Evolutionary conservation across 495 filamentous ascomycete species (phyloP).

Genomic region (Hypoxylon intermedium): DNA sequence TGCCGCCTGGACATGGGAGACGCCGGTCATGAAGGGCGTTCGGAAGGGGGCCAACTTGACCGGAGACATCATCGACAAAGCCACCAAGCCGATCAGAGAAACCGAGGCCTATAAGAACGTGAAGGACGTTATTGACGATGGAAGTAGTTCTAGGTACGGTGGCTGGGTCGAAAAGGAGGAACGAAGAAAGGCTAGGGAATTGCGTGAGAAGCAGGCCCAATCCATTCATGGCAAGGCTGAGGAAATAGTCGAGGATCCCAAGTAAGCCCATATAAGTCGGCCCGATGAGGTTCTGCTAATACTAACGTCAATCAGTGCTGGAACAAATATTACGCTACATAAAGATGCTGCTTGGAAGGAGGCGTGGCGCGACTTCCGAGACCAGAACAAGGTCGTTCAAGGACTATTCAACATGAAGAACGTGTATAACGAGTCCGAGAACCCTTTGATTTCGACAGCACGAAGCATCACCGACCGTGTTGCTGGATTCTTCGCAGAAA

Average conservation of each 20-base stretch:
- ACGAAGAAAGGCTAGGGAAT: slow-evolving; percentile 74
- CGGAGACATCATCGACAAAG: slow-evolving; percentile 86
- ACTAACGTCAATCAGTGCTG: slow-evolving; percentile 67
- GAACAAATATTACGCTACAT: slow-evolving; percentile 91
- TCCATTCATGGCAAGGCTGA: slow-evolving; percentile 53
- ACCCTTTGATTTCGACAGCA: slow-evolving; percentile 90
- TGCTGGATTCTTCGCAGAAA: slow-evolving; percentile 96
- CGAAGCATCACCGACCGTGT: slow-evolving; percentile 92
- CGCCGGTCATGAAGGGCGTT: slow-evolving; percentile 89
- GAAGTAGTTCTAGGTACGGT: slow-evolving; percentile 92
- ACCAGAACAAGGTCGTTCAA: slow-evolving; percentile 87
- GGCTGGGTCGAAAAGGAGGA: slow-evolving; percentile 97
- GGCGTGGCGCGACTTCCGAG: slow-evolving; percentile 90
- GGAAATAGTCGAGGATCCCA: slow-evolving; percentile 76
- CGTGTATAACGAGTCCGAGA: slow-evolving; percentile 93
- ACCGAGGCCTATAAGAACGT: slow-evolving; percentile 94
- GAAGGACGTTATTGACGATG: slow-evolving; percentile 96
- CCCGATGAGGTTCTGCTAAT: neutral
- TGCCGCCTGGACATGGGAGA: slow-evolving; percentile 97
- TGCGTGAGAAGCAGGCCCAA: slow-evolving; percentile 64
- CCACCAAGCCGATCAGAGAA: slow-evolving; percentile 89
- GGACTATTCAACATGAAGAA: slow-evolving; percentile 81
- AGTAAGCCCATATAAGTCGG: slow-evolving; percentile 66
- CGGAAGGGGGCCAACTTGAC: slow-evolving; percentile 83
- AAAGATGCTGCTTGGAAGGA: slow-evolving; percentile 97